phyloP scores from a whole-genome alignment of 148 eudicot genomes.

The Dysphania ambrosioides region DNA sequence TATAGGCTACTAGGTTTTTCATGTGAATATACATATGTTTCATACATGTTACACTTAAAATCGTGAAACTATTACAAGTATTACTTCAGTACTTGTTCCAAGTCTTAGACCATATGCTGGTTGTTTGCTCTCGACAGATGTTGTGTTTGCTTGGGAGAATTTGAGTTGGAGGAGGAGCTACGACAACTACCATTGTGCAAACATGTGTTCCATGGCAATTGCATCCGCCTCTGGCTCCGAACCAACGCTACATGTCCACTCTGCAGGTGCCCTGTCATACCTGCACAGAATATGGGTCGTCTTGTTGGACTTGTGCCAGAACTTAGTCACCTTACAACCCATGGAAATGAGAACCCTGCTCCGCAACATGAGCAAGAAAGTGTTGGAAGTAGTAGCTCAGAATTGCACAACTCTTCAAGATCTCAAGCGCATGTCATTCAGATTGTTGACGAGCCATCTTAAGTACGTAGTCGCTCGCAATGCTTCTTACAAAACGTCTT shows the following conservation, averaged over 20 bases:
- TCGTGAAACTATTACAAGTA: too few relatives aligned
- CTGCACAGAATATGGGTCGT: constrained; percentile 14
- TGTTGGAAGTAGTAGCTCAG: constrained; percentile 4
- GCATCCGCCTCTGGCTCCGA: constrained; percentile 74
- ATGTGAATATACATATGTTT: too few relatives aligned
- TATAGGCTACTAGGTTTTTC: too few relatives aligned
- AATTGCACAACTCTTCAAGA: constrained; percentile 9
- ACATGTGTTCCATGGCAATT: constrained; percentile 74
- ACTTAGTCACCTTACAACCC: background rate
- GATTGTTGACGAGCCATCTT: constrained; percentile 11
- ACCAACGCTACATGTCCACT: constrained; percentile 80
- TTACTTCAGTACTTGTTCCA: too few relatives aligned
- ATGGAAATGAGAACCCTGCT: background rate
- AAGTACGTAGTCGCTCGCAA: background rate
- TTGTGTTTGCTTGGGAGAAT: constrained; percentile 94
- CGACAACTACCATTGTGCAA: constrained; percentile 56
- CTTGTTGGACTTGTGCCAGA: constrained; percentile 18
- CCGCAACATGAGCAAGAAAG: constrained; percentile 14
- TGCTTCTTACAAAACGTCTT: background rate
- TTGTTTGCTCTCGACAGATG: constrained; percentile 48
- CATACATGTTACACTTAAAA: too few relatives aligned
- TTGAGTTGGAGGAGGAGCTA: constrained; percentile 63
- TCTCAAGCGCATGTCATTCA: constrained; percentile 23
- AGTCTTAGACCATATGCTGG: background rate
- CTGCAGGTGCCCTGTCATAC: constrained; percentile 55